Evolutionary conservation across 352 stramenopile genomes (phyloP).

Genomic region (Blastocystis sp.): DNA sequence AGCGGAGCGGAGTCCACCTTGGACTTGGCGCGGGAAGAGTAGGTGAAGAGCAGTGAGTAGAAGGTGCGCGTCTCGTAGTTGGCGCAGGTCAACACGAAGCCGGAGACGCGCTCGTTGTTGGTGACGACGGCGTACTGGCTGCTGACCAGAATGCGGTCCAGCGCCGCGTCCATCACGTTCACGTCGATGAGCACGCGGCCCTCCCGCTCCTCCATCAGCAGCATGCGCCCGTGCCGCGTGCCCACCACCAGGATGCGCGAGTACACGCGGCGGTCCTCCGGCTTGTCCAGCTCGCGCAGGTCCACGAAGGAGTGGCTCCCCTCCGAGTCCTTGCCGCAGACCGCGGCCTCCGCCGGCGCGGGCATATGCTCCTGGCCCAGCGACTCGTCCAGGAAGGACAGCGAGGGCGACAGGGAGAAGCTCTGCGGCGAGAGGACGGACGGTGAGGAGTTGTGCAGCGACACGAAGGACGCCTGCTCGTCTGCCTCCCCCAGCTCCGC

Average conservation of each 20-base stretch:
- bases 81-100: constrained; percentile 2
- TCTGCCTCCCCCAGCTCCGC: background rate
- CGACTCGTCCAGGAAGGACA: background rate
- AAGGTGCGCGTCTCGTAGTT: background rate
- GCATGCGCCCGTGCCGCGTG: background rate
- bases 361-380: background rate
- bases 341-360: too few relatives aligned
- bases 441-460: background rate
- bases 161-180: constrained; percentile 41
- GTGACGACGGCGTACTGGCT: background rate
- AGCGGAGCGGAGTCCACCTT: background rate
- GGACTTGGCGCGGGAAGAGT: background rate
- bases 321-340: too few relatives aligned
- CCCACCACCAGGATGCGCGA: constrained; percentile 19
- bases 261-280: background rate
- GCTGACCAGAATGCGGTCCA: constrained; percentile 21
- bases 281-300: background rate
- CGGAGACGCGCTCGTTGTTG: background rate
- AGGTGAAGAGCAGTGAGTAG: background rate
- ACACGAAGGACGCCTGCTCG: background rate
- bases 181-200: constrained; percentile 20
- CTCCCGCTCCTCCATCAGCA: constrained; percentile 37
- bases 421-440: background rate
- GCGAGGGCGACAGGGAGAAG: background rate
- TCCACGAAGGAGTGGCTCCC: background rate